phyloP scores from a whole-genome alignment of 2,329 filamentous ascomycete genomes.

The Neonectria faginata region DNA sequence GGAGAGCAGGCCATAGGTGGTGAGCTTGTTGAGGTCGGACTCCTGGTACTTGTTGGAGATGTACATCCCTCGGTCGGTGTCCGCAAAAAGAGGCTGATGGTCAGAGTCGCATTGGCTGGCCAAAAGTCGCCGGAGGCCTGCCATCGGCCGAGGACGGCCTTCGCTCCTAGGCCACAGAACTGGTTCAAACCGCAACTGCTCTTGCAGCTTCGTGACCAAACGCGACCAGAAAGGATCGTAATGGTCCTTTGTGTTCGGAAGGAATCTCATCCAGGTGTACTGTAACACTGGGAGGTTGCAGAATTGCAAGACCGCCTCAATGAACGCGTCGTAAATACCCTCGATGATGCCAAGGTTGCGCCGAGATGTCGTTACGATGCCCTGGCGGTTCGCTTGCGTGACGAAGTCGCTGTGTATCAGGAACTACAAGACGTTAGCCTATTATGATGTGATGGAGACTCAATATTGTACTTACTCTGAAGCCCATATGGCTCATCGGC shows the following conservation, averaged over 20 bases:
- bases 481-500: conserved; percentile 12
- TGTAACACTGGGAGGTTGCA: neutral
- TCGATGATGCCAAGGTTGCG: conserved; percentile 7
- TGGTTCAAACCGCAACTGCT: neutral
- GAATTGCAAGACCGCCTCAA: conserved; percentile 3
- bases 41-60: conserved; percentile 1
- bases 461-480: neutral
- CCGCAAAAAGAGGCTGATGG: neutral
- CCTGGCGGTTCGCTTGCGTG: conserved; percentile 13
- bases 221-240: conserved; percentile 12
- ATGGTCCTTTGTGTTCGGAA: neutral
- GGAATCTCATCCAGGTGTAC: conserved; percentile 17
- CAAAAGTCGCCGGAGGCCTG: neutral
- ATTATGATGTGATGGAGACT: neutral
- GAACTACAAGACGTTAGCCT: neutral
- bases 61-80: neutral
- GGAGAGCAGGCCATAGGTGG: neutral
- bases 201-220: neutral
- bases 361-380: conserved; percentile 9
- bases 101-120: neutral
- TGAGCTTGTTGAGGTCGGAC: neutral
- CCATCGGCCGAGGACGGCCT: conserved; percentile 1
- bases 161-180: neutral
- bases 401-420: conserved; percentile 16
- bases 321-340: conserved; percentile 10